Conservation (phyloP, 140 eudicot genomes). For the Ambrosia hybrid region DNA sequence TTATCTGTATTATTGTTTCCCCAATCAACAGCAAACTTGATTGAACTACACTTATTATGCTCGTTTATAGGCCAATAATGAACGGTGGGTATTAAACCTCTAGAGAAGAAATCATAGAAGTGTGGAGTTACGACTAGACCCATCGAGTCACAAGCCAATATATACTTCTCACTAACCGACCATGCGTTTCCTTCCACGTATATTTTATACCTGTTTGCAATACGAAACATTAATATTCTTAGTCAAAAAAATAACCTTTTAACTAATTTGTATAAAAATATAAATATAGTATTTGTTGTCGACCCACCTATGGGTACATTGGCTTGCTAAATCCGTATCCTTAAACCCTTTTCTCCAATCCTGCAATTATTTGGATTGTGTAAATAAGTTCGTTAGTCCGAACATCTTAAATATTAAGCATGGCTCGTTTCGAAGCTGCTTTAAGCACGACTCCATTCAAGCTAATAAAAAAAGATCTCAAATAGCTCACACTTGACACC, state of each 20-base stretch:
- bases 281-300: neutral
- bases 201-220: constrained; percentile 67
- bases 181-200: constrained; percentile 83
- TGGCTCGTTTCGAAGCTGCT: neutral
- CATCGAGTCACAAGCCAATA: constrained; percentile 85
- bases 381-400: neutral
- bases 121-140: constrained; percentile 61
- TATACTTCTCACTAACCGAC: constrained; percentile 94
- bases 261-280: neutral
- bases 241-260: neutral
- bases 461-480: no score
- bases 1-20: constrained; percentile 61
- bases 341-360: constrained; percentile 72
- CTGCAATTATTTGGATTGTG: constrained; percentile 35
- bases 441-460: no score
- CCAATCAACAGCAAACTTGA: constrained; percentile 93
- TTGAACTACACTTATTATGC: constrained; percentile 50
- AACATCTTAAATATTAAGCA: neutral
- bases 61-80: constrained; percentile 87
- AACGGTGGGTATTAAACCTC: constrained; percentile 70
- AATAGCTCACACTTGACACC: no score
- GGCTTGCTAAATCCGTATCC: constrained; percentile 64
- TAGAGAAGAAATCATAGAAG: constrained; percentile 78
- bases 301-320: constrained; percentile 76
- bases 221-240: neutral